Conservation (phyloP, 768 basidiomycete genomes). For the Termitomyces sp. region DNA sequence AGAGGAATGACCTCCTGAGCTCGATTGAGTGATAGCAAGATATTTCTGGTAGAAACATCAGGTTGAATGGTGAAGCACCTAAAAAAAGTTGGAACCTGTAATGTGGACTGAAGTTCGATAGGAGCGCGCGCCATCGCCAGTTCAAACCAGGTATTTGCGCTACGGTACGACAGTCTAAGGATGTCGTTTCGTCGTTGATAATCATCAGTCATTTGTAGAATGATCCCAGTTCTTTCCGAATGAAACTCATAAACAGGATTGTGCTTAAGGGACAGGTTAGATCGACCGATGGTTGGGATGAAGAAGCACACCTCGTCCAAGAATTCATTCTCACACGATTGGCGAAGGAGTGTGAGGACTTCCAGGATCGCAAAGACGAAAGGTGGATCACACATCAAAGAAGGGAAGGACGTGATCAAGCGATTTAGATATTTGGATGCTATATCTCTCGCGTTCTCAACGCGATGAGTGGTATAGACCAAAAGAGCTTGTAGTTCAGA, state of each 20-base stretch:
- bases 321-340: slow-evolving; percentile 87
- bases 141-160: slow-evolving; percentile 81
- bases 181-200: slow-evolving; percentile 85
- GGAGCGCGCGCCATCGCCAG: slow-evolving; percentile 85
- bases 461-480: slow-evolving; percentile 74
- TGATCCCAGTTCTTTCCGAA: slow-evolving; percentile 72
- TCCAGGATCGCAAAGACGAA: slow-evolving; percentile 89
- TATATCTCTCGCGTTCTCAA: slow-evolving; percentile 74
- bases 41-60: slow-evolving; percentile 60
- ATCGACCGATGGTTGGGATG: not conserved
- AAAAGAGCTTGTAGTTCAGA: slow-evolving; percentile 73
- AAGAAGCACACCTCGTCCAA: slow-evolving; percentile 68
- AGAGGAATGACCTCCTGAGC: slow-evolving; percentile 64
- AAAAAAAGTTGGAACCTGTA: slow-evolving; percentile 57
- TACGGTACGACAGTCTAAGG: slow-evolving; percentile 62
- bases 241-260: slow-evolving; percentile 81
- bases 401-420: slow-evolving; percentile 87
- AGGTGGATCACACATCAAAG: slow-evolving; percentile 85
- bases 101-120: slow-evolving; percentile 84
- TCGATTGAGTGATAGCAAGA: slow-evolving; percentile 66
- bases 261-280: slow-evolving; percentile 46
- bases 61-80: not conserved
- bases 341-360: slow-evolving; percentile 81
- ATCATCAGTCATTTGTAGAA: slow-evolving; percentile 78
- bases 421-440: slow-evolving; percentile 80